Conservation (phyloP, 2,329 filamentous ascomycete species). For the Parafenestella ontariensis region DNA sequence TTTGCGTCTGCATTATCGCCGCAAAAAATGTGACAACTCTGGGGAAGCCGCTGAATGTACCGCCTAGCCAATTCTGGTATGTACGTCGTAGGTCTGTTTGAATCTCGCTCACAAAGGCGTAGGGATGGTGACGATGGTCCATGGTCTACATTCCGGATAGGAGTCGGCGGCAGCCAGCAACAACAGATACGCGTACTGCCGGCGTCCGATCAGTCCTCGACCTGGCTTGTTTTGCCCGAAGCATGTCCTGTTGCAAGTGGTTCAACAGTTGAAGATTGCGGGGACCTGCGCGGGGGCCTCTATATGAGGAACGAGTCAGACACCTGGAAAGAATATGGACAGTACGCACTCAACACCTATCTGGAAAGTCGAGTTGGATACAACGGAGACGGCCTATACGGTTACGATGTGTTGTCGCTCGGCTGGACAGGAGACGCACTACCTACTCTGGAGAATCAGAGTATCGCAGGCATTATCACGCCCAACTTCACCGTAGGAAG, state of each 20-base stretch:
- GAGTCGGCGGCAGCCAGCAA: conserved; percentile 32
- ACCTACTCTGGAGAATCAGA: conserved; percentile 39
- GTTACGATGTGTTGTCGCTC: conserved; percentile 44
- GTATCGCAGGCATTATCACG: conserved; percentile 47
- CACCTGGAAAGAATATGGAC: conserved; percentile 43
- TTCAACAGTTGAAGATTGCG: conserved; percentile 34
- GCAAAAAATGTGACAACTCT: conserved; percentile 14
- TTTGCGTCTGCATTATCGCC: neutral
- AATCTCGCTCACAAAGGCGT: conserved; percentile 2
- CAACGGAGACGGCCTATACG: conserved; percentile 42
- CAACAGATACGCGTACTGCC: conserved; percentile 40
- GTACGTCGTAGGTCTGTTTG: neutral
- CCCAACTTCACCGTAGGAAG: conserved; percentile 48
- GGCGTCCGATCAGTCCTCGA: conserved; percentile 44
- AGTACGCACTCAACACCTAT: conserved; percentile 39
- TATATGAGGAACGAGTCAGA: conserved; percentile 41
- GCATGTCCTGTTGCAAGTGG: conserved; percentile 42
- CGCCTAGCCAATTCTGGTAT: conserved; percentile 35
- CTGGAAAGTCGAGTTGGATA: conserved; percentile 39
- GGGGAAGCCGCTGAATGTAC: conserved; percentile 28
- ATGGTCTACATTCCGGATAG: conserved; percentile 43
- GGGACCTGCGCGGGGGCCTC: conserved; percentile 35
- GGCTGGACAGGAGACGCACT: conserved; percentile 33
- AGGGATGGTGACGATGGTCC: conserved; percentile 43
- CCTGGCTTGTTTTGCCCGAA: conserved; percentile 44